Percentiles rank a stretch among this genome's conserved stretches.
phyloP scores from a whole-genome alignment of 306 rosid genomes.

The Inga laurina region DNA sequence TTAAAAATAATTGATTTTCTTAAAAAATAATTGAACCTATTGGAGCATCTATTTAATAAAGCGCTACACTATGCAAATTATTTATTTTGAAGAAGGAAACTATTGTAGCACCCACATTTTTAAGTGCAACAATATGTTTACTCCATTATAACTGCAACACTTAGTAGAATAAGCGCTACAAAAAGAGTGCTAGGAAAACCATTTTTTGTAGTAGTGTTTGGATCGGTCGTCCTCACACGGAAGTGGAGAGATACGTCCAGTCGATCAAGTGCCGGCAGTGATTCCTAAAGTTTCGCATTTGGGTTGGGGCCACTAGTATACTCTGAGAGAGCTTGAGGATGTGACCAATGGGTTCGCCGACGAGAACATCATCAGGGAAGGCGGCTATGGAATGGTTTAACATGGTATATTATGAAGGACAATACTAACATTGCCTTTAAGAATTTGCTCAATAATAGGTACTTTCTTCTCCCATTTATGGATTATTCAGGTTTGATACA shows the following conservation, averaged over 20 bases:
- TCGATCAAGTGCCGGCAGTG: conserved; percentile 48
- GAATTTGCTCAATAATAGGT: conserved; percentile 72
- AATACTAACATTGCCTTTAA: conserved; percentile 57
- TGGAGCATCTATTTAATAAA: too few relatives aligned
- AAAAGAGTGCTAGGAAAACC: too few relatives aligned
- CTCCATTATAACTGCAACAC: too few relatives aligned
- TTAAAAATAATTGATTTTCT: too few relatives aligned
- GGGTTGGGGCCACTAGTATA: conserved; percentile 59
- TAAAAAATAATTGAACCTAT: too few relatives aligned
- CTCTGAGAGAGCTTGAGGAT: conserved; percentile 69
- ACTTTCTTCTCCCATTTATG: background rate
- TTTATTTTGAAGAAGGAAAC: too few relatives aligned
- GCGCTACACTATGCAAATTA: too few relatives aligned
- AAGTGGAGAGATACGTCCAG: conserved; percentile 53
- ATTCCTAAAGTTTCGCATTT: conserved; percentile 64
- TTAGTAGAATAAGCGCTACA: too few relatives aligned
- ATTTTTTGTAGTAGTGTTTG: background rate
- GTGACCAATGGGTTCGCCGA: conserved; percentile 51
- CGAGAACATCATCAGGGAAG: conserved; percentile 64
- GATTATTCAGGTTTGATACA: background rate
- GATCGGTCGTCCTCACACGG: conserved; percentile 57
- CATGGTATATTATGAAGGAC: conserved; percentile 52
- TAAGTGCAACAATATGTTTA: too few relatives aligned
- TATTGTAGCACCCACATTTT: too few relatives aligned
- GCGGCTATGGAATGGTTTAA: conserved; percentile 66